Base-by-base conservation (phyloP, 2,329 filamentous ascomycete genomes). In the Beauveria rudraprayagi region DNA sequence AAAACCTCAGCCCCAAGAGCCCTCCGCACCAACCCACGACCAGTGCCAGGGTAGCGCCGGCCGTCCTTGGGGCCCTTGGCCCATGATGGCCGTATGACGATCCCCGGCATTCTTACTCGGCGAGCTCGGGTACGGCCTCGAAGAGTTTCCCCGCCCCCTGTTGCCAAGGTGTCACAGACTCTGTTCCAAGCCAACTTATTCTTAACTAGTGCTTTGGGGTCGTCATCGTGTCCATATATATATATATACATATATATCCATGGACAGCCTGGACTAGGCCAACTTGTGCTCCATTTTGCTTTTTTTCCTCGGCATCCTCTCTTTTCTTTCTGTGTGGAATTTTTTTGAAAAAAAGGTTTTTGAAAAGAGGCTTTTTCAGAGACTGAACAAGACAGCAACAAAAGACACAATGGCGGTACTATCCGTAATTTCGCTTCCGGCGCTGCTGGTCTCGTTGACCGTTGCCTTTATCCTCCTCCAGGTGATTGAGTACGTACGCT, bases 101-200 rank as follows among this genome's bases (percentile, higher is more conserved):
- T 46, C 26, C 26, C 3, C 6, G 9, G 9, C 10, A 40, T 5
- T 40, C 51, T 26, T 37, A 37, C 34, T 37, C 34, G 34, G 34
- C 34, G 34, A 1, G 30, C 52, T 55, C 52, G 53, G 53, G 53
- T 44, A 44, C 53, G 53, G 53, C 17, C 7, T 56, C 41, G 3
- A 46, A 1, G 14, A 44, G 40, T 46, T 56, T 56, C 53, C 53
- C 53, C 53, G 53, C 53, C 53, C 53, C 53, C 53, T 56, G 53
- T 41, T 16, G n/a, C 24, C 22, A 41, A 22, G 30, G 51, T 26
- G 51, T 54, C 19, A 26, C 37, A 41, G 37, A 24, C n/a, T 41
- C 2, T 46, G 43, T 46, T 19, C 17, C 41, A 43, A n/a, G 41
- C 17, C 41, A 14, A 37, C 11, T 37, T 37, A 34, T 34, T 34